Conservation (phyloP, 2,329 filamentous ascomycete species). For the Magnaporthiopsis incrustans region DNA sequence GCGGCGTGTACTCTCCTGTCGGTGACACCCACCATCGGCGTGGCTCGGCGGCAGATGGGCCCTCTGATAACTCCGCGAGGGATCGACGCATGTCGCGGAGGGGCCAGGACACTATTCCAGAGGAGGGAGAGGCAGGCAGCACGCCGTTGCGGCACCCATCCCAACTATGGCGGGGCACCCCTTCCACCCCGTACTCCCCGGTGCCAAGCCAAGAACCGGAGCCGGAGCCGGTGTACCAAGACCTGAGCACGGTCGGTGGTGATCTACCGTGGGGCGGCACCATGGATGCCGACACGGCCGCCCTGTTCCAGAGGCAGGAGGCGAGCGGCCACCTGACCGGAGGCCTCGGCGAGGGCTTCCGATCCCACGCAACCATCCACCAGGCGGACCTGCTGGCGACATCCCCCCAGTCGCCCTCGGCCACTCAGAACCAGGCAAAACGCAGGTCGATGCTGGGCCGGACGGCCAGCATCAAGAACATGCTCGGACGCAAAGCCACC, state of each 20-base stretch:
- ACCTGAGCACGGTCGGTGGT: constrained; percentile 1
- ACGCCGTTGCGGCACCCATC: background rate
- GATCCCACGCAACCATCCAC: constrained; percentile 36
- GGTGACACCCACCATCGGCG: background rate
- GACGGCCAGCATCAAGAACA: constrained; percentile 8
- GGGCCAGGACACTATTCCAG: background rate
- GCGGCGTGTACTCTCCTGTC: background rate
- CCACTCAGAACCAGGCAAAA: constrained; percentile 1
- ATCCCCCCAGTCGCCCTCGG: constrained; percentile 16
- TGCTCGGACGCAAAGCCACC: constrained; percentile 25
- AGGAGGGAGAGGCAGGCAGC: background rate
- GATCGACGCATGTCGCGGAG: background rate
- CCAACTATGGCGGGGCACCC: constrained; percentile 13
- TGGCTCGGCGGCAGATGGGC: background rate
- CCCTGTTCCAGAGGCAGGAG: constrained; percentile 44
- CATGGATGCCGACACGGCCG: constrained; percentile 19
- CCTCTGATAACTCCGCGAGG: background rate
- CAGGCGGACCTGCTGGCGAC: constrained; percentile 41
- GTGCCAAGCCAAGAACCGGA: constrained; percentile 22
- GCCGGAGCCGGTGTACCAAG: background rate
- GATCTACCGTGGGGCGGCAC: constrained; percentile 16
- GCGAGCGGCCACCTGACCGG: constrained; percentile 47
- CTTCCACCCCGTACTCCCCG: constrained; percentile 19
- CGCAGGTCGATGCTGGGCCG: background rate
- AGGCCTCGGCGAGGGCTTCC: constrained; percentile 48